Evolutionary conservation across 2,329 filamentous ascomycete genomes (phyloP), one percentile per base, ranked within the genome.

Genomic region (Dactylellina drechsleri): DNA sequence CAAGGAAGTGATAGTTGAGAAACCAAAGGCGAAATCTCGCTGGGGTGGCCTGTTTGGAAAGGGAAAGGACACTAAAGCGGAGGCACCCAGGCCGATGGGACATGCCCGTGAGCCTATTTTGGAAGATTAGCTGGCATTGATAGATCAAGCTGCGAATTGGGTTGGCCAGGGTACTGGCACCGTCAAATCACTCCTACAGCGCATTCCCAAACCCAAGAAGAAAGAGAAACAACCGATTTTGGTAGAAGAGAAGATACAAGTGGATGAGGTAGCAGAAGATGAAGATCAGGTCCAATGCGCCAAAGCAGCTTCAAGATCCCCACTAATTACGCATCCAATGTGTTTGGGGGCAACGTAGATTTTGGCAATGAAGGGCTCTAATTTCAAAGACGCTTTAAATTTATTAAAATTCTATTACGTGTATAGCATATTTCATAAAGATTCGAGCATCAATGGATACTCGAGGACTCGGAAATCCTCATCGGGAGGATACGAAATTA

Each of bases 331-430:
- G 49, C 49, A 10, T 28, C 57, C 8, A 20, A 68, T 7, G 49
- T 4, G 2, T 68, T 62, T 50, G 66, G 49, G 5, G 36, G 52
- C 2, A 45, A 60, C 31, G 18, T 45, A 7, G 49, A 52, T 18
- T 60, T 60, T 56, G 66, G 57, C 15, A 67, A 67, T 15, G 65
- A 60, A 12, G 56, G 49, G 12, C 23, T 67, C 12, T 59, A 59
- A 40, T 58, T 18, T 36, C 4, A 23, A 23, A 23, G 23, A 23
- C 23, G 23, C 23, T 23, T 23, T 23, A 23, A 23, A 23, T 23
- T 23, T 23, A 23, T 23, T 4, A 4, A 23, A 23, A 2, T 23
- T 23, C 23, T 4, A n/a, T 23, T 23, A 23, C 23, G 23, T 4
- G 23, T 23, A 23, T 36, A 7, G 10, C 31, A 10, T 36, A 10